Evolutionary conservation across 768 basidiomycete genomes (phyloP).

Genomic region (Leccinum arenicola): DNA sequence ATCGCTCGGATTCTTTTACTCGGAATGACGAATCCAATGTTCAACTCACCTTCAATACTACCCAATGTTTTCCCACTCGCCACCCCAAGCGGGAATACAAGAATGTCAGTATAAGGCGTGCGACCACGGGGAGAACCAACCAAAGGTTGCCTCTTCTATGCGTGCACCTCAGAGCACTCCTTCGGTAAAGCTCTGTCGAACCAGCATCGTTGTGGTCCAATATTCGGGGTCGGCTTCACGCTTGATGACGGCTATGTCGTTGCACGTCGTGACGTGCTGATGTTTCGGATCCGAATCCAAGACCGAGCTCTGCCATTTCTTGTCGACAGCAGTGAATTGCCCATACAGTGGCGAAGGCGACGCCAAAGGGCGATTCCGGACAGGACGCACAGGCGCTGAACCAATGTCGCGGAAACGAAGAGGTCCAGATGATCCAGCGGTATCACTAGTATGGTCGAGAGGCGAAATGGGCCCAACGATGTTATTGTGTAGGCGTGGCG

Average conservation of each 20-base stretch:
- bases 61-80: too few relatives aligned
- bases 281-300: not conserved
- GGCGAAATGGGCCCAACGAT: not conserved
- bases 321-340: not conserved
- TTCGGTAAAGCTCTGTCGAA: not conserved
- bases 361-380: conserved; percentile 19
- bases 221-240: not conserved
- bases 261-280: not conserved
- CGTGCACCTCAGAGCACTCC: not conserved
- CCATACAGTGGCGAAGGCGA: not conserved
- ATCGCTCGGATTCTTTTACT: too few relatives aligned
- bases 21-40: too few relatives aligned
- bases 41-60: too few relatives aligned
- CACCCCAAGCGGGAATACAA: too few relatives aligned
- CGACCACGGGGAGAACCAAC: not conserved
- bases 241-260: not conserved
- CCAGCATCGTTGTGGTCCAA: not conserved
- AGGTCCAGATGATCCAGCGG: not conserved
- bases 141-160: not conserved
- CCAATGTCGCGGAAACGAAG: conserved; percentile 10
- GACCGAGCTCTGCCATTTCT: too few relatives aligned
- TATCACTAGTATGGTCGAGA: not conserved
- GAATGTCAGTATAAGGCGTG: too few relatives aligned
- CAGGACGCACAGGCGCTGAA: conserved; percentile 11
- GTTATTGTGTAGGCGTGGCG: too few relatives aligned